Base-by-base conservation (phyloP, 2,329 filamentous ascomycete genomes). In the Aspergillus pseudoglaucus region DNA sequence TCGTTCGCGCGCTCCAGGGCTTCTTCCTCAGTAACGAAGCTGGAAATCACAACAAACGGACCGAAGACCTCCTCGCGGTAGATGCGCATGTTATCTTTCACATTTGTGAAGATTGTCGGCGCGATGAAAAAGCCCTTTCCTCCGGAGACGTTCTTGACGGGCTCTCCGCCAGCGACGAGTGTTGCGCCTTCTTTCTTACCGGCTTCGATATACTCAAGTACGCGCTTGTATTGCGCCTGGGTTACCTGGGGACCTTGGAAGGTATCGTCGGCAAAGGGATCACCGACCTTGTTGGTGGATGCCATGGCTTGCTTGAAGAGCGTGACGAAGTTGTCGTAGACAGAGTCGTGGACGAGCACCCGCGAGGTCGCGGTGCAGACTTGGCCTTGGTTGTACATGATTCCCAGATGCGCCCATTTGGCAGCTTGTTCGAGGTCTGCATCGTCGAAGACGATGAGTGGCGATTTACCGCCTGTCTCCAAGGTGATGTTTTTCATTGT, bases 101-200 rank as follows among this genome's bases (percentile, higher is more conserved):
- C 78, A 47, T 79, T 68, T 7, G 75, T 75, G 65, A 82, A 81
- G 52, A 82, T 72, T 4, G 80, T 83, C 0, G 80, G 80, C 44
- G 73, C 63, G 48, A 86, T 77, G 66, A 84, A 86, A 70, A 81
- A 84, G 9, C 83, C 83, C 58, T 84, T 84, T 48, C 79, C 75
- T 2, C 68, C 59, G 7, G 67, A 68, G 22, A 75, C 75, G 44
- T 79, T 70, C 63, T 79, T 83, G 71, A 65, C 75, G 54, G 60
- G 69, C 58, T 77, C 77, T 9, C 85, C 87, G 12, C 87, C 86
- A 2, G 76, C 67, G 17, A 78, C 71, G 1, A 90, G 73, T 5
- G 75, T 85, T 0, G 85, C 84, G n/a, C 86, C 86, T 60, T 87
- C 83, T 3, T 75, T 75, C 63, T 86, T 86, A 15, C 85, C 87